These are phyloP conservation scores for Coleophoma crateriformis DNA, from an alignment of 2,329 filamentous ascomycete genomes.

Conservation along the genomic window DNA sequence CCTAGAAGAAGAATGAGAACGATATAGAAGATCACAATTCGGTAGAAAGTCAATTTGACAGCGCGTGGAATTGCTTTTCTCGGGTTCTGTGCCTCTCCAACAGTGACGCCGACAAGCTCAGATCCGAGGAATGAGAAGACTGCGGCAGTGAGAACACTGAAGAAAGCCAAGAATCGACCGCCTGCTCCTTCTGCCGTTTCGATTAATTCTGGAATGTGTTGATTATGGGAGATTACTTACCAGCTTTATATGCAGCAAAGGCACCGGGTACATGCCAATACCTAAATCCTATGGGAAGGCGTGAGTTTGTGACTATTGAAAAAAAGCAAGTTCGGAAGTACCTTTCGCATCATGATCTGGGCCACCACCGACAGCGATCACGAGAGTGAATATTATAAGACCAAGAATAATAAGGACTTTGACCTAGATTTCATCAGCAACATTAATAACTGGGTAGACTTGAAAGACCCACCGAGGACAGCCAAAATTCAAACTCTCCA, in stretches of 20 bases:
- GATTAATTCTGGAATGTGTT: background rate
- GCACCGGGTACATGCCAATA: conserved; percentile 42
- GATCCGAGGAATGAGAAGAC: conserved; percentile 58
- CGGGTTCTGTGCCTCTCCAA: conserved; percentile 59
- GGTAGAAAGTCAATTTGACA: conserved; percentile 54
- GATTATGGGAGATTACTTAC: conserved; percentile 8
- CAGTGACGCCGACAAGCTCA: conserved; percentile 60
- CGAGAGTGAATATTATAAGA: conserved; percentile 59
- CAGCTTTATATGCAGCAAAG: conserved; percentile 26
- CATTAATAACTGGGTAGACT: no score
- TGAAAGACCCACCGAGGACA: background rate
- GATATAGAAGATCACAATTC: conserved; percentile 59
- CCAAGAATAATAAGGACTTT: conserved; percentile 64
- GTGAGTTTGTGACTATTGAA: no score
- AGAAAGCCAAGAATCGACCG: conserved; percentile 53
- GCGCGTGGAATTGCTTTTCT: conserved; percentile 63
- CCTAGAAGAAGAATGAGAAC: conserved; percentile 57
- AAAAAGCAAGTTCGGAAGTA: no score
- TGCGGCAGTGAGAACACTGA: conserved; percentile 41
- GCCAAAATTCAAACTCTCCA: conserved; percentile 49
- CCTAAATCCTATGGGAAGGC: conserved; percentile 29
- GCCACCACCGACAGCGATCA: conserved; percentile 60
- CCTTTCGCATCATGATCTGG: conserved; percentile 45
- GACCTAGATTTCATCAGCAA: conserved; percentile 37
- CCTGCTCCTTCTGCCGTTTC: conserved; percentile 36